Percentiles rank a stretch among this genome's conserved stretches.
phyloP scores from a whole-genome alignment of 2,329 filamentous ascomycete genomes.

The Pseudogymnoascus sp. region DNA sequence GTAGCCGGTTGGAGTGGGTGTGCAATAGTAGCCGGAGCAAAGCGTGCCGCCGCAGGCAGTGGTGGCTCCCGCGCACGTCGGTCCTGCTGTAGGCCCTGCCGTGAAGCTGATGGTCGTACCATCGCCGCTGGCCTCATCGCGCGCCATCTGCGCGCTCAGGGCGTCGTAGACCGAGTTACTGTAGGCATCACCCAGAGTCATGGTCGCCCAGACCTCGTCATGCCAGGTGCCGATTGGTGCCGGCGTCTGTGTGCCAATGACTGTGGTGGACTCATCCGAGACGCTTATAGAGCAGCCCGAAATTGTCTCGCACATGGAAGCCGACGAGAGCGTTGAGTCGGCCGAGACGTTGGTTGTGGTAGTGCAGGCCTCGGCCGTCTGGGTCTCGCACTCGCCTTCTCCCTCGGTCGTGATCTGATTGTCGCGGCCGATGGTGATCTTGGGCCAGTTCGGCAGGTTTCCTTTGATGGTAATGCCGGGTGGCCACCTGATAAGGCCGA shows the following conservation, averaged over 20 bases:
- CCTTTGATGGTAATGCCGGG: conserved; percentile 13
- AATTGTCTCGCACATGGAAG: conserved; percentile 14
- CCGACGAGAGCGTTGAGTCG: conserved; percentile 12
- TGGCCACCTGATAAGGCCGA: neutral
- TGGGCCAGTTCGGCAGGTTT: conserved; percentile 17
- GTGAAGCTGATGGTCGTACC: neutral
- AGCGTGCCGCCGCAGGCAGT: conserved; percentile 18
- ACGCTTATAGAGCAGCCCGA: conserved; percentile 15
- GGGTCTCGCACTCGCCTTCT: conserved; percentile 13
- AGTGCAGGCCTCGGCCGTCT: conserved; percentile 12
- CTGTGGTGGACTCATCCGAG: conserved; percentile 11
- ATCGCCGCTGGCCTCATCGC: neutral
- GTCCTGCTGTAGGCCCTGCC: conserved; percentile 10
- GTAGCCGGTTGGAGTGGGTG: neutral
- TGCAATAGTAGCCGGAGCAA: conserved; percentile 21
- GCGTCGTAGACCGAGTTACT: conserved; percentile 12
- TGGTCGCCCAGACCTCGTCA: conserved; percentile 10
- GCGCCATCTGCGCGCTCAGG: neutral
- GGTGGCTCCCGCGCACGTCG: conserved; percentile 14
- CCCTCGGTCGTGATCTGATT: conserved; percentile 11
- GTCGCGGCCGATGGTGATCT: conserved; percentile 14
- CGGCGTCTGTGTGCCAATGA: conserved; percentile 12
- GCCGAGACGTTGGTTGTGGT: neutral
- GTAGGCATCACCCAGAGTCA: neutral
- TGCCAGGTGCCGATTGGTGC: conserved; percentile 12